phyloP scores from a whole-genome alignment of 2,329 filamentous ascomycete genomes.

The Chaetomiaceae sp. region DNA sequence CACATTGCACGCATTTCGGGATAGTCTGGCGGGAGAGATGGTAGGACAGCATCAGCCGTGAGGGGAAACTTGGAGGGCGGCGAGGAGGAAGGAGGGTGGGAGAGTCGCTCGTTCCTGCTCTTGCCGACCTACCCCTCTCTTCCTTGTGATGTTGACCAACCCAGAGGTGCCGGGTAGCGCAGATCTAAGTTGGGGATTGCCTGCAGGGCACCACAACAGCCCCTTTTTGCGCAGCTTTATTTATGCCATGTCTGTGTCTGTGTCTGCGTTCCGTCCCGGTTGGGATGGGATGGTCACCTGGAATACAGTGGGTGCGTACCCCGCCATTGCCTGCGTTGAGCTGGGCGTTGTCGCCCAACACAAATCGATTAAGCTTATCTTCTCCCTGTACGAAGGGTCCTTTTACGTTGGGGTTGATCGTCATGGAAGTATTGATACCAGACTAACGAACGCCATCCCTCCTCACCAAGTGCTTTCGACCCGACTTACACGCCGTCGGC shows the following conservation, averaged over 20 bases:
- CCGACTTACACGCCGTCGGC: constrained; percentile 10
- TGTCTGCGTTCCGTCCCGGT: neutral
- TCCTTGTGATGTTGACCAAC: constrained; percentile 5
- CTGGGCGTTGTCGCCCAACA: neutral
- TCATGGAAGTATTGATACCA: neutral
- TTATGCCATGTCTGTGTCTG: neutral
- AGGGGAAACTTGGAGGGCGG: constrained; percentile 8
- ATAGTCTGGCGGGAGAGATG: neutral
- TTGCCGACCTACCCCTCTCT: constrained; percentile 19
- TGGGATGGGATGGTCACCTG: neutral
- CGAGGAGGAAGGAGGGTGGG: neutral
- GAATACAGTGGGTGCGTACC: neutral
- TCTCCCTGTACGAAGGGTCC: neutral
- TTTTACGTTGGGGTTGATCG: neutral
- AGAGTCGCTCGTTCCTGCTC: constrained; percentile 11
- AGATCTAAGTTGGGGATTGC: constrained; percentile 1
- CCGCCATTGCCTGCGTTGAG: neutral
- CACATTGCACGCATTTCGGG: neutral
- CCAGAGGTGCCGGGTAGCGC: neutral
- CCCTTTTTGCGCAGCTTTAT: neutral
- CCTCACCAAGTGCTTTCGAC: too few species aligned
- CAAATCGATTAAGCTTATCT: neutral
- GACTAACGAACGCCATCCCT: neutral
- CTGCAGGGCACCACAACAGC: neutral
- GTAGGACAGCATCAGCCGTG: constrained; percentile 8